Evolutionary conservation across 2,329 filamentous ascomycete species (phyloP).

Genomic region (Fusarium succisae): DNA sequence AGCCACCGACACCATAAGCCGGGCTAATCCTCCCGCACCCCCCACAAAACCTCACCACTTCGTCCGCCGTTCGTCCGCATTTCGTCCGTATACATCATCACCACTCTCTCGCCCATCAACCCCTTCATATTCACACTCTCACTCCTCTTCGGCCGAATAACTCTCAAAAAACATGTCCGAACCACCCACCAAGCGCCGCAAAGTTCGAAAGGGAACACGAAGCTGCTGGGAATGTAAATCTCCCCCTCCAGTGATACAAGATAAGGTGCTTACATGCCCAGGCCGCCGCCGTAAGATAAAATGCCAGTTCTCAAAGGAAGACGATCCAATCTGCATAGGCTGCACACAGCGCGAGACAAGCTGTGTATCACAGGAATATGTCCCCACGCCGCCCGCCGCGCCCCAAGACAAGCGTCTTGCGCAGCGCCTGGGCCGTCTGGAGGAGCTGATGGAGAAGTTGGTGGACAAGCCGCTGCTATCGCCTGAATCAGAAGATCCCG

Average conservation of each 20-base stretch:
- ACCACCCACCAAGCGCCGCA: constrained; percentile 42
- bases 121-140: neutral
- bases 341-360: constrained; percentile 54
- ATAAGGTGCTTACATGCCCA: constrained; percentile 10
- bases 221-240: constrained; percentile 69
- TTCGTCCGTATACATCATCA: constrained; percentile 6
- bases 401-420: constrained; percentile 51
- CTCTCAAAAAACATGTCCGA: constrained; percentile 24
- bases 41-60: constrained; percentile 1
- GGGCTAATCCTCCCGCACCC: constrained; percentile 6
- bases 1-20: constrained; percentile 24
- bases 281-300: constrained; percentile 60
- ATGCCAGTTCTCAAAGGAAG: constrained; percentile 56
- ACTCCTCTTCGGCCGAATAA: constrained; percentile 36
- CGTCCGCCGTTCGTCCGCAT: constrained; percentile 30
- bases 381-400: constrained; percentile 46
- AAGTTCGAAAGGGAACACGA: constrained; percentile 64
- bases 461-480: constrained; percentile 47
- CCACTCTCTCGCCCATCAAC: neutral
- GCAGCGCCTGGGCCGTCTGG: constrained; percentile 57
- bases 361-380: constrained; percentile 60
- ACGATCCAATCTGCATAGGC: constrained; percentile 55
- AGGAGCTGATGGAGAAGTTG: constrained; percentile 57
- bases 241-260: neutral
- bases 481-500: constrained; percentile 17